phyloP scores from a whole-genome alignment of 2,329 filamentous ascomycete genomes.

The Penicillium sp. region DNA sequence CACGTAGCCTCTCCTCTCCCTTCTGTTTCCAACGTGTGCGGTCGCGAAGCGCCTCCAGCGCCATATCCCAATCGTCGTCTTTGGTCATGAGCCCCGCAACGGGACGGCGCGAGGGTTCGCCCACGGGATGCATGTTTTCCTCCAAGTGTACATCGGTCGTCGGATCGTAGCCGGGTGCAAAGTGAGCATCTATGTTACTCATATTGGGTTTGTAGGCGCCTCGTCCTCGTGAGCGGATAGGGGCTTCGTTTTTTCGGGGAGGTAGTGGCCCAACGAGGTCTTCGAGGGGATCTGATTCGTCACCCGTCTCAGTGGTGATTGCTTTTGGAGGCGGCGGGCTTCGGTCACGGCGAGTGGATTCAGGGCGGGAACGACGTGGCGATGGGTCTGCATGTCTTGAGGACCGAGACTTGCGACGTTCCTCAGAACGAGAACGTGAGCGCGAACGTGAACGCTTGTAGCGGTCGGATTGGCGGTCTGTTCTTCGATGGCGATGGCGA shows the following conservation, averaged over 20 bases:
- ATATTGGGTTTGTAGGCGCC: conserved; percentile 61
- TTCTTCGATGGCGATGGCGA: conserved; percentile 23
- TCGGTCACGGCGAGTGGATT: background rate
- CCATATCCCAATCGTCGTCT: conserved; percentile 74
- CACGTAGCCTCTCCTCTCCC: conserved; percentile 73
- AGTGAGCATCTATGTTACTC: conserved; percentile 77
- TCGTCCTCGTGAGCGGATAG: conserved; percentile 65
- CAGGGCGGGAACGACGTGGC: conserved; percentile 7
- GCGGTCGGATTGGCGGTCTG: conserved; percentile 20
- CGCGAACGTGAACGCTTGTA: conserved; percentile 3
- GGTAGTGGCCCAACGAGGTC: conserved; percentile 73
- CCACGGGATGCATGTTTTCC: conserved; percentile 57
- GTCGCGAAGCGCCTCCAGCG: conserved; percentile 75
- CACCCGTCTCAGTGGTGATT: conserved; percentile 14
- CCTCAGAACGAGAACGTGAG: conserved; percentile 9
- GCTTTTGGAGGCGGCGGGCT: conserved; percentile 3
- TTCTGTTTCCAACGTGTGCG: conserved; percentile 75
- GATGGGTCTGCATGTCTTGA: conserved; percentile 4
- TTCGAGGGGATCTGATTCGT: conserved; percentile 70
- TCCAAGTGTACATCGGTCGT: conserved; percentile 43
- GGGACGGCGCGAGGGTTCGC: conserved; percentile 47
- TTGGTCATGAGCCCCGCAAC: conserved; percentile 47
- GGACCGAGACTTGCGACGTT: conserved; percentile 1
- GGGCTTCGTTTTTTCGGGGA: conserved; percentile 49
- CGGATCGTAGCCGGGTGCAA: conserved; percentile 67